These are phyloP conservation scores for Penicillium brevicompactum DNA, from an alignment of 2,329 filamentous ascomycete genomes.

Conservation along the genomic window DNA sequence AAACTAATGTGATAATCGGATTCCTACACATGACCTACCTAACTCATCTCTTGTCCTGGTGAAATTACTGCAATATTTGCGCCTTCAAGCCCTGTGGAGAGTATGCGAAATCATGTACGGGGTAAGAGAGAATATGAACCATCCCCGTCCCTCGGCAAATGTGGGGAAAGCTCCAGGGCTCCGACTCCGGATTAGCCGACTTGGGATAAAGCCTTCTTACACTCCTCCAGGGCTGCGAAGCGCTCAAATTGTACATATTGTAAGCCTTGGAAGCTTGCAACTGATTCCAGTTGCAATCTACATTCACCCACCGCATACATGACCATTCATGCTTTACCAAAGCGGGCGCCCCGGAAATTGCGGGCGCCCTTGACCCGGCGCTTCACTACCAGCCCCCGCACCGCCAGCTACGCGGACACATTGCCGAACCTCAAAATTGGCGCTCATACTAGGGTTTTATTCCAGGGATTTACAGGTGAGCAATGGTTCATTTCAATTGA, in stretches of 20 bases:
- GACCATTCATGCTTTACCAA: conserved; percentile 24
- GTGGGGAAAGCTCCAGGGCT: conserved; percentile 20
- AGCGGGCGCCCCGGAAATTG: conserved; percentile 18
- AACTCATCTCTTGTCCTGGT: too few relatives aligned
- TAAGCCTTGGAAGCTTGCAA: too few relatives aligned
- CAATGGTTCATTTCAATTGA: not conserved
- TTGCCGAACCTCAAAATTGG: conserved; percentile 68
- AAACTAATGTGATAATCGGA: too few relatives aligned
- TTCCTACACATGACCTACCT: too few relatives aligned
- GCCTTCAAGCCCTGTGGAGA: too few relatives aligned
- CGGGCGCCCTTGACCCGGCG: conserved; percentile 12
- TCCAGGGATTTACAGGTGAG: conserved; percentile 69
- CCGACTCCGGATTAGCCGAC: conserved; percentile 23
- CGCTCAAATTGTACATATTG: too few relatives aligned
- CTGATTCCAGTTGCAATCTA: not conserved
- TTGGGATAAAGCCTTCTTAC: conserved; percentile 17
- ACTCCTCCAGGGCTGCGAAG: not conserved
- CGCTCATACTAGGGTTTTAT: conserved; percentile 66
- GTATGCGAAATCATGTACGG: too few relatives aligned
- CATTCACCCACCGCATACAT: conserved; percentile 11
- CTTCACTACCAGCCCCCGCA: conserved; percentile 37
- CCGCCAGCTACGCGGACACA: conserved; percentile 58
- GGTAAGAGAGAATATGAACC: too few relatives aligned
- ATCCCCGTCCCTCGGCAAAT: conserved; percentile 6
- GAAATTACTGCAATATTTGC: too few relatives aligned